These are phyloP conservation scores for Angomonas ambiguus DNA, from an alignment of 208 protist genomes.

Conservation along the genomic window DNA sequence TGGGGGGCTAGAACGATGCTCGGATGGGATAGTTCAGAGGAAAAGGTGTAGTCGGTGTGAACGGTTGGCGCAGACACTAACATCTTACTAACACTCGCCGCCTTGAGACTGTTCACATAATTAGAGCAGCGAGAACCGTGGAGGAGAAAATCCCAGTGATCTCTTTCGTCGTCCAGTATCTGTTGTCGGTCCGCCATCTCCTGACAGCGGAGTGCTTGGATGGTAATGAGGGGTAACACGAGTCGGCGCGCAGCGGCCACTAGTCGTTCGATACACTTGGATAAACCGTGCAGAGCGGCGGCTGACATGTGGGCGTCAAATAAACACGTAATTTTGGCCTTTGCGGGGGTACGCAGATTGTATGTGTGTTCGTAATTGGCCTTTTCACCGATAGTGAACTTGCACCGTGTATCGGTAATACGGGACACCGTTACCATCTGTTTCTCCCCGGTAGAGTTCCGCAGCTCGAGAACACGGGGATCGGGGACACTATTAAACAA, in stretches of 20 bases:
- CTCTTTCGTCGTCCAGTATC: slow-evolving; percentile 70
- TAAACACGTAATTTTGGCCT: slow-evolving; percentile 46
- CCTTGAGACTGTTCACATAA: slow-evolving; percentile 40
- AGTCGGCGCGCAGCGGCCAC: slow-evolving; percentile 51
- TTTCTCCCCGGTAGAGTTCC: slow-evolving; percentile 41
- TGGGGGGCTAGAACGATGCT: slow-evolving; percentile 57
- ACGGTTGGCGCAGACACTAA: slow-evolving; percentile 22
- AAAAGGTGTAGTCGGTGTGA: slow-evolving; percentile 68
- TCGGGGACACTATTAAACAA: slow-evolving; percentile 83
- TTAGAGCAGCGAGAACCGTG: slow-evolving; percentile 57
- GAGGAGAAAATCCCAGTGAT: slow-evolving; percentile 81
- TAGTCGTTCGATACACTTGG: slow-evolving; percentile 61
- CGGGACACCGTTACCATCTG: slow-evolving; percentile 58
- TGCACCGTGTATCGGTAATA: slow-evolving; percentile 64
- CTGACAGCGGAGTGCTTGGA: slow-evolving; percentile 50
- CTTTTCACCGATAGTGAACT: slow-evolving; percentile 63
- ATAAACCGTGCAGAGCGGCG: slow-evolving; percentile 47
- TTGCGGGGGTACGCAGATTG: slow-evolving; percentile 71
- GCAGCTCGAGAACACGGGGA: slow-evolving; percentile 71
- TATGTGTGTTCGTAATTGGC: slow-evolving; percentile 73
- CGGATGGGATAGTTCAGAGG: slow-evolving; percentile 63
- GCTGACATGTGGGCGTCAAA: slow-evolving; percentile 40
- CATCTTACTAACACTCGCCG: slow-evolving; percentile 21
- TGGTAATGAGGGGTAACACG: slow-evolving; percentile 66
- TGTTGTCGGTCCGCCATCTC: slow-evolving; percentile 55